Evolutionary conservation across 1,284 basidiomycete species (phyloP).

Genomic region (Erythrobasidium hasegawianum): DNA sequence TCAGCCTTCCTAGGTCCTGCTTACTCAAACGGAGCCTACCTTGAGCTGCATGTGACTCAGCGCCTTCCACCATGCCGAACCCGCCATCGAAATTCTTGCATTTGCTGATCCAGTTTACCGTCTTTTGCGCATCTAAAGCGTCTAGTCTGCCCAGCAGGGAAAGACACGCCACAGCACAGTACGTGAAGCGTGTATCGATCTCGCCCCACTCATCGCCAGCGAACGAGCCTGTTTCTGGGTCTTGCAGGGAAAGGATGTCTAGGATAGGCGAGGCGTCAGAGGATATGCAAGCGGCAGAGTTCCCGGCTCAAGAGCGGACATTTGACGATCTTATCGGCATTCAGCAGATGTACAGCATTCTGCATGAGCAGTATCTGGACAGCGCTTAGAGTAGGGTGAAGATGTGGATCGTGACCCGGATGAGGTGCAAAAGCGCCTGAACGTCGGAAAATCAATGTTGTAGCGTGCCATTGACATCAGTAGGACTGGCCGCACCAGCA

Average conservation of each 20-base stretch:
- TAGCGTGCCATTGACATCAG: neutral
- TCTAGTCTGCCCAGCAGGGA: constrained; percentile 71
- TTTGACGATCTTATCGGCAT: constrained; percentile 63
- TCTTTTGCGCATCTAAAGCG: constrained; percentile 51
- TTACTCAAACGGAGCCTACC: constrained; percentile 55
- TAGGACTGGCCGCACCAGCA: constrained; percentile 57
- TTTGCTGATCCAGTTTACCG: constrained; percentile 66
- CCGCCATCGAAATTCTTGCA: constrained; percentile 96
- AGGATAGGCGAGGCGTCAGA: constrained; percentile 3
- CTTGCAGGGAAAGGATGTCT: constrained; percentile 81
- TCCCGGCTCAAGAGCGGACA: constrained; percentile 55
- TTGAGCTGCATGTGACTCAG: constrained; percentile 88
- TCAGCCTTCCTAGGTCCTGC: neutral
- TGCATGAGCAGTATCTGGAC: constrained; percentile 88
- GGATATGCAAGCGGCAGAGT: neutral
- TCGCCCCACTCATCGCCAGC: constrained; percentile 88
- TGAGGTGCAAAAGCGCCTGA: constrained; percentile 89
- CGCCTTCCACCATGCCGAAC: constrained; percentile 76
- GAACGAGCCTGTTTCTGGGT: constrained; percentile 75
- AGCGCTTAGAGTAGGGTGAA: constrained; percentile 80
- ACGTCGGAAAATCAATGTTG: neutral
- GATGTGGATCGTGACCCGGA: constrained; percentile 87
- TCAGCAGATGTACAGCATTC: constrained; percentile 68
- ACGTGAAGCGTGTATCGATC: constrained; percentile 84
- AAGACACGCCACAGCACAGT: constrained; percentile 76